These are phyloP conservation scores for Euphorbia schlechtendalii DNA, from an alignment of 441 rosid genomes.

Conservation along the genomic window DNA sequence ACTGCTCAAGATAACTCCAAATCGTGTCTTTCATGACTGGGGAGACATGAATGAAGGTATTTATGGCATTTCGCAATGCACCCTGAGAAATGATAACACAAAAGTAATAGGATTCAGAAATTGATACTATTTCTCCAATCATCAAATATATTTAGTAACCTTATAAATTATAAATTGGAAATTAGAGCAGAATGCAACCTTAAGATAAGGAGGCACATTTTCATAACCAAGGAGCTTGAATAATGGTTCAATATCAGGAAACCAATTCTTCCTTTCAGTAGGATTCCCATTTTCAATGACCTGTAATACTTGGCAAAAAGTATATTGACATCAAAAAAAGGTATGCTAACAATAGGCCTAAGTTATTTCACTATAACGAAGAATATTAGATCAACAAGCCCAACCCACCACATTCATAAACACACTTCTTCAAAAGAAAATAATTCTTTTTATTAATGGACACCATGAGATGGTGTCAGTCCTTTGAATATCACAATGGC, in stretches of 20 bases:
- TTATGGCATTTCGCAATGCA: constrained; percentile 80
- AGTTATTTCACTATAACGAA: background rate
- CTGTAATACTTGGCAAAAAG: constrained; percentile 29
- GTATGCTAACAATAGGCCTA: background rate
- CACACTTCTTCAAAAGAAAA: background rate
- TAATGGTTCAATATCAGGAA: constrained; percentile 87
- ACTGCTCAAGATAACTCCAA: constrained; percentile 92
- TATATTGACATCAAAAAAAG: too few species aligned
- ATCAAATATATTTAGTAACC: constrained; percentile 13
- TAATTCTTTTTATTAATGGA: background rate
- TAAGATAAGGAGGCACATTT: constrained; percentile 86
- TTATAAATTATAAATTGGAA: constrained; percentile 12
- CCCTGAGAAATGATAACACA: constrained; percentile 47
- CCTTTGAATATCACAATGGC: background rate
- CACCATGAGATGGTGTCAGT: background rate
- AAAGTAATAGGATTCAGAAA: constrained; percentile 12
- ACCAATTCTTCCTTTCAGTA: constrained; percentile 80
- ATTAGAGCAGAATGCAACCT: constrained; percentile 42
- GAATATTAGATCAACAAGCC: background rate
- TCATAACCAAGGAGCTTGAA: constrained; percentile 97
- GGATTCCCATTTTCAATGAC: constrained; percentile 87
- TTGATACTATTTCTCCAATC: constrained; percentile 3
- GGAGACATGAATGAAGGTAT: constrained; percentile 64
- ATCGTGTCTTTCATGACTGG: constrained; percentile 67
- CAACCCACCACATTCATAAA: background rate